Conservation (phyloP, 192 early-diverging fungal genomes). For the Coemansia javaensis region DNA sequence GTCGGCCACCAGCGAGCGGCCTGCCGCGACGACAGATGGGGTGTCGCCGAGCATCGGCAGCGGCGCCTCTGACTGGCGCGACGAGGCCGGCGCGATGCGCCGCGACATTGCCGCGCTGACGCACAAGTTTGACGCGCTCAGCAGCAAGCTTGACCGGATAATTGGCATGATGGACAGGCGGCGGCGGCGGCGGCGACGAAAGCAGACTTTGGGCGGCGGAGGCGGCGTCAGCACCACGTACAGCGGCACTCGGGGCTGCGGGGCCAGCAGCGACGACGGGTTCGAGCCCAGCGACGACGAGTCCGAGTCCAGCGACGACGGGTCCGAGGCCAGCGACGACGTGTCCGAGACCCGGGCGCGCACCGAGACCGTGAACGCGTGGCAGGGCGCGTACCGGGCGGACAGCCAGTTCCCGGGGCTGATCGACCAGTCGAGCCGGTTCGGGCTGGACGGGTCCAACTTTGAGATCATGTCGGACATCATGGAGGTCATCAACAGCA, state of each 20-base stretch:
- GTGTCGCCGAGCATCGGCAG: too few species aligned
- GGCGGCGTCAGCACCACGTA: too few species aligned
- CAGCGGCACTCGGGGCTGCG: too few species aligned
- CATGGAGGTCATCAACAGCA: constrained; percentile 16
- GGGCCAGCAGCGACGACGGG: too few species aligned
- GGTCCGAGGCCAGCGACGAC: constrained; percentile 4
- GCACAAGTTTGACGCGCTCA: constrained; percentile 30
- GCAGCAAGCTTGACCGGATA: constrained; percentile 26
- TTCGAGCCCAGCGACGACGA: constrained; percentile 1
- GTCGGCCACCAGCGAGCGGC: too few species aligned
- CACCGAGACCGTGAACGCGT: neutral
- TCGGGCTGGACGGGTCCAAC: constrained; percentile 26
- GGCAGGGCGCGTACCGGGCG: neutral
- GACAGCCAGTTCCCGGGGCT: constrained; percentile 14
- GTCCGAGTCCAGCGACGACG: constrained; percentile 14
- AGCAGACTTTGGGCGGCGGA: too few species aligned
- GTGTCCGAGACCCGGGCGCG: neutral
- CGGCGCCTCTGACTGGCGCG: too few species aligned
- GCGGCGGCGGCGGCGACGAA: too few species aligned
- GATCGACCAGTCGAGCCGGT: constrained; percentile 30
- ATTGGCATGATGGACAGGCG: constrained; percentile 13
- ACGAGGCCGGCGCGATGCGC: constrained; percentile 21
- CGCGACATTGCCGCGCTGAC: constrained; percentile 17
- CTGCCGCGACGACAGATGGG: neutral
- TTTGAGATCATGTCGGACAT: constrained; percentile 22